Evolutionary conservation across 2,329 filamentous ascomycete species (phyloP).

Genomic region (Cercospora berteroae): DNA sequence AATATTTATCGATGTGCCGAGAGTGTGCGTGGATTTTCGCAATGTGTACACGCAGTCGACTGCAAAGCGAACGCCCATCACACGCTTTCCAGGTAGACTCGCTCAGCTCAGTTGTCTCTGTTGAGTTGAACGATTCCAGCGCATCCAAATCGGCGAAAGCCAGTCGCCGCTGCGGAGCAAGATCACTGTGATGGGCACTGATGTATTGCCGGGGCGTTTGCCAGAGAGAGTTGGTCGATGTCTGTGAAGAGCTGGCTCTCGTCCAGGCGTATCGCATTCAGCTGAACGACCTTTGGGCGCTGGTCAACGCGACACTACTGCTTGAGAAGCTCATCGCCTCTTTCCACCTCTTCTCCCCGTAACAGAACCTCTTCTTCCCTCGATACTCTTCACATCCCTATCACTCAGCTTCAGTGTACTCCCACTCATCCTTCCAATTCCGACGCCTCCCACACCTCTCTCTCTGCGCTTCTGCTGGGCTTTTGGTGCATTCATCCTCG

Average conservation of each 20-base stretch:
- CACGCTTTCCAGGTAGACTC: background rate
- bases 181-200: background rate
- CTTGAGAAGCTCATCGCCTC: conserved; percentile 3
- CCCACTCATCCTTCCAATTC: conserved; percentile 74
- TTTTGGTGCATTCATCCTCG: conserved; percentile 44
- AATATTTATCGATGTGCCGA: background rate
- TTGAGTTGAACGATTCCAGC: background rate
- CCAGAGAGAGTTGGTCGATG: background rate
- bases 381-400: conserved; percentile 70
- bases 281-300: background rate
- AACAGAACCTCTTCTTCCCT: conserved; percentile 45
- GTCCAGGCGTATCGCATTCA: background rate
- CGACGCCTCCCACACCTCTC: conserved; percentile 69
- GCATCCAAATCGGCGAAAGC: background rate
- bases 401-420: conserved; percentile 77
- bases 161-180: background rate
- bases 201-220: background rate
- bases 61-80: background rate
- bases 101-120: background rate
- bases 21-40: background rate
- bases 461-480: conserved; percentile 46
- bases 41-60: background rate
- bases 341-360: background rate
- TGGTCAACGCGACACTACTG: background rate
- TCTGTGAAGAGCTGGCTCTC: background rate